Conservation (phyloP, 2,329 filamentous ascomycete genomes). For the Trichoderma koningii region DNA sequence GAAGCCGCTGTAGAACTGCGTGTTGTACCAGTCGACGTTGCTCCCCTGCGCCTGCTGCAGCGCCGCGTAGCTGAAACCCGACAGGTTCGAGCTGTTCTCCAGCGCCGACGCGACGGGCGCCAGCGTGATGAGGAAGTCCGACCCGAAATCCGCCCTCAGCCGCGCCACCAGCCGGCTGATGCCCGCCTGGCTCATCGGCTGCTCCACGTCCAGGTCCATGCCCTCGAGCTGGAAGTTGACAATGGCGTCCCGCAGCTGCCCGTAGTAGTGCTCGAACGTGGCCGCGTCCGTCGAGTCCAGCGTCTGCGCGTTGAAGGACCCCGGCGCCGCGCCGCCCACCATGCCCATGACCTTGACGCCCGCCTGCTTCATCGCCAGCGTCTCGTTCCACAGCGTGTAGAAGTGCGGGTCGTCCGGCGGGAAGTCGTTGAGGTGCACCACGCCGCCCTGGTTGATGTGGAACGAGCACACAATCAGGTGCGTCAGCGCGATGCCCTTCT, state of each 20-base stretch:
- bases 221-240: constrained; percentile 63
- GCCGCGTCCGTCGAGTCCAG: constrained; percentile 55
- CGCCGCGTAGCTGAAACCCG: constrained; percentile 74
- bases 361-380: constrained; percentile 65
- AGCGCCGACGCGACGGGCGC: constrained; percentile 76
- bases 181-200: constrained; percentile 66
- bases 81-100: constrained; percentile 63
- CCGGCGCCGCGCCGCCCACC: constrained; percentile 79
- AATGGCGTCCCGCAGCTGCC: constrained; percentile 66
- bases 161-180: constrained; percentile 66
- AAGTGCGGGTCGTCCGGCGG: constrained; percentile 65
- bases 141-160: constrained; percentile 67
- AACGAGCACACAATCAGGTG: constrained; percentile 83
- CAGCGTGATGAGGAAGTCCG: constrained; percentile 71
- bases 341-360: constrained; percentile 81
- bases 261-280: constrained; percentile 73
- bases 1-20: constrained; percentile 89
- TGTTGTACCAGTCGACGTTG: constrained; percentile 78
- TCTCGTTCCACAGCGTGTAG: constrained; percentile 76
- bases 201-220: constrained; percentile 76
- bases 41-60: constrained; percentile 65
- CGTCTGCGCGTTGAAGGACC: constrained; percentile 57
- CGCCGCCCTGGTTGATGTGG: constrained; percentile 69
- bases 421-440: constrained; percentile 77
- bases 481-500: constrained; percentile 55